These are phyloP conservation scores for Pycnococcus provasolii DNA, from an alignment of 139 green algal genomes.

Conservation along the genomic window DNA sequence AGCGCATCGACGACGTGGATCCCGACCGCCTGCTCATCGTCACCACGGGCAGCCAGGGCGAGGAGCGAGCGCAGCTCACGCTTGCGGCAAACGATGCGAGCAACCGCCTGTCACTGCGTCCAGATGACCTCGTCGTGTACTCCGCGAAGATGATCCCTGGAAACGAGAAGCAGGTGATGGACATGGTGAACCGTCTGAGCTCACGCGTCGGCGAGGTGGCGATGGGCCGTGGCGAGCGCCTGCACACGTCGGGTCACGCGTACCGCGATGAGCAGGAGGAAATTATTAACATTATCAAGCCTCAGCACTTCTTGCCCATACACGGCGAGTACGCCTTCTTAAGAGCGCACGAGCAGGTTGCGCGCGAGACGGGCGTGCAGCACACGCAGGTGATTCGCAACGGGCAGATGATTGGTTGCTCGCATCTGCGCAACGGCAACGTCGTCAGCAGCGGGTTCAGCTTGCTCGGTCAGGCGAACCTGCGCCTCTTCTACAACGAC, in stretches of 20 bases:
- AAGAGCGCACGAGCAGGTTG: slow-evolving; percentile 76
- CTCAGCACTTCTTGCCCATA: slow-evolving; percentile 95
- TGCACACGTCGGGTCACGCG: slow-evolving; percentile 71
- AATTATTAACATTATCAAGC: slow-evolving; percentile 75
- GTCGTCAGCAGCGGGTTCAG: slow-evolving; percentile 51
- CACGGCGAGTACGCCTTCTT: slow-evolving; percentile 96
- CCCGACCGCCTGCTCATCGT: slow-evolving; percentile 79
- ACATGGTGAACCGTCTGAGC: slow-evolving; percentile 92
- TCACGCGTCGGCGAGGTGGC: slow-evolving; percentile 58
- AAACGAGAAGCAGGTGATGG: slow-evolving; percentile 59
- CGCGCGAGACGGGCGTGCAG: slow-evolving; percentile 43
- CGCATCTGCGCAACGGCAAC: slow-evolving; percentile 53
- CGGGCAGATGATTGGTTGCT: slow-evolving; percentile 87
- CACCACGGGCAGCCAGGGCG: slow-evolving; percentile 61
- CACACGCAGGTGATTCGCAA: slow-evolving; percentile 88
- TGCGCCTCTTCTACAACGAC: slow-evolving; percentile 87
- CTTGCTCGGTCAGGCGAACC: slow-evolving; percentile 52
- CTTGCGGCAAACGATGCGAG: slow-evolving; percentile 61
- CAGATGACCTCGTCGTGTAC: slow-evolving; percentile 83
- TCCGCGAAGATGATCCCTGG: slow-evolving; percentile 65
- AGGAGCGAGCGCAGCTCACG: slow-evolving; percentile 72
- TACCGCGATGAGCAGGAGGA: slow-evolving; percentile 67
- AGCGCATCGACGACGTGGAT: slow-evolving; percentile 61
- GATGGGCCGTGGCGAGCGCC: slow-evolving; percentile 55
- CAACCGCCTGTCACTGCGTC: slow-evolving; percentile 61